Conservation (phyloP, 2,329 filamentous ascomycete species). For the Fonsecaea erecta region DNA sequence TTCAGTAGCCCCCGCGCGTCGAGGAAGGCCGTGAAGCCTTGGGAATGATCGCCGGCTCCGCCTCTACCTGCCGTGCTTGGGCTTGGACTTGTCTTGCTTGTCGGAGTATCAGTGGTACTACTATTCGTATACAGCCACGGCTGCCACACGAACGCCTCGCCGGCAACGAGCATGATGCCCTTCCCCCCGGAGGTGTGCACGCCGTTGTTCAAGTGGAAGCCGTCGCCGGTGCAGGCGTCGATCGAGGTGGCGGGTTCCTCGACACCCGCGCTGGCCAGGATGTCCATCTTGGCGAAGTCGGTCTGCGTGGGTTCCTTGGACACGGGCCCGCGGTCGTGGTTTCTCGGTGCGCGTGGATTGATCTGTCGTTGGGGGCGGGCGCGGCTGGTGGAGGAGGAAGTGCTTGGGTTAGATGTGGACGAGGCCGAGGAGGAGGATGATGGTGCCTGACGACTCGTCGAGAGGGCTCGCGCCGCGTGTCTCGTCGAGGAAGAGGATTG, state of each 20-base stretch:
- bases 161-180: conserved; percentile 78
- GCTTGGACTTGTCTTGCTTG: background rate
- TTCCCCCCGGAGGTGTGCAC: conserved; percentile 69
- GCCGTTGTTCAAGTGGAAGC: conserved; percentile 86
- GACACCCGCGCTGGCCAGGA: conserved; percentile 73
- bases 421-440: no score
- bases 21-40: conserved; percentile 16
- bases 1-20: conserved; percentile 23
- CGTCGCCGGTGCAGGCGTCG: conserved; percentile 78
- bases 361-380: conserved; percentile 7
- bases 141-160: conserved; percentile 86
- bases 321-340: conserved; percentile 62
- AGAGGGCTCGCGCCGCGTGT: conserved; percentile 14
- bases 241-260: conserved; percentile 82
- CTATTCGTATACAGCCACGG: conserved; percentile 65
- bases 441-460: no score
- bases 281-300: conserved; percentile 76
- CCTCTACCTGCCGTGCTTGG: background rate
- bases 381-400: background rate
- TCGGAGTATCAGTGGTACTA: background rate
- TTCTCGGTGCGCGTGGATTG: conserved; percentile 45
- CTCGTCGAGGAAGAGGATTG: background rate
- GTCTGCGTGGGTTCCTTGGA: conserved; percentile 67
- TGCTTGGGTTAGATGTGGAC: background rate
- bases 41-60: background rate